Percentiles rank a stretch among this genome's conserved stretches.
These are phyloP conservation scores for Rubia peregrina DNA, from an alignment of 305 asterid species.

Conservation along the genomic window DNA sequence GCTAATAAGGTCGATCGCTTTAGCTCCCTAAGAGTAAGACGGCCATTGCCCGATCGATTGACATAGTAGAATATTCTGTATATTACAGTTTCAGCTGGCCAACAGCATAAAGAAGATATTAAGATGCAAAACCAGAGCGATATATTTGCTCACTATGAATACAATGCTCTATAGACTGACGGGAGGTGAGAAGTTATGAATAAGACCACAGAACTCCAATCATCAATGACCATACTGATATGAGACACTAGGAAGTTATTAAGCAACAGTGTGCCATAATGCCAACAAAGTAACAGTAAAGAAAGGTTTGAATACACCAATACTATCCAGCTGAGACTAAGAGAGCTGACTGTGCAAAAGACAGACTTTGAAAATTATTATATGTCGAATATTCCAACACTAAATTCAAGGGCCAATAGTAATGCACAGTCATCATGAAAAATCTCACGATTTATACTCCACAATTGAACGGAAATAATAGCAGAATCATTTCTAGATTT, in stretches of 20 bases:
- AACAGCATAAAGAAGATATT: conserved; percentile 43
- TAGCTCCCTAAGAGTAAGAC: conserved; percentile 88
- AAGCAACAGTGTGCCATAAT: too few relatives aligned
- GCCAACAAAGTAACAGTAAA: background rate
- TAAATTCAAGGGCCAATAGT: background rate
- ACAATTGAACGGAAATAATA: background rate
- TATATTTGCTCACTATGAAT: background rate
- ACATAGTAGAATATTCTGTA: conserved; percentile 96
- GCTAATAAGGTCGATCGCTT: conserved; percentile 74
- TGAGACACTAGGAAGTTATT: background rate
- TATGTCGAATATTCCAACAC: background rate
- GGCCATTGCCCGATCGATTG: conserved; percentile 87
- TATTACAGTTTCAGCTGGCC: conserved; percentile 97
- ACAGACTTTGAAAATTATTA: too few relatives aligned
- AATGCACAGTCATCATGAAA: background rate
- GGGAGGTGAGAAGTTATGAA: background rate
- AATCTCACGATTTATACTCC: background rate
- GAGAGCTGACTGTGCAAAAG: background rate
- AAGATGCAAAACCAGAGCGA: conserved; percentile 19
- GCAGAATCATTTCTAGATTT: background rate
- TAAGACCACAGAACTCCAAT: background rate
- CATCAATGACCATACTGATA: background rate
- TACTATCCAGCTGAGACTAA: background rate
- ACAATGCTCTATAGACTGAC: background rate
- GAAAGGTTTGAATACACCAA: background rate